Base-by-base conservation (phyloP, 306 rosid genomes). In the Casuarina equisetifolia region DNA sequence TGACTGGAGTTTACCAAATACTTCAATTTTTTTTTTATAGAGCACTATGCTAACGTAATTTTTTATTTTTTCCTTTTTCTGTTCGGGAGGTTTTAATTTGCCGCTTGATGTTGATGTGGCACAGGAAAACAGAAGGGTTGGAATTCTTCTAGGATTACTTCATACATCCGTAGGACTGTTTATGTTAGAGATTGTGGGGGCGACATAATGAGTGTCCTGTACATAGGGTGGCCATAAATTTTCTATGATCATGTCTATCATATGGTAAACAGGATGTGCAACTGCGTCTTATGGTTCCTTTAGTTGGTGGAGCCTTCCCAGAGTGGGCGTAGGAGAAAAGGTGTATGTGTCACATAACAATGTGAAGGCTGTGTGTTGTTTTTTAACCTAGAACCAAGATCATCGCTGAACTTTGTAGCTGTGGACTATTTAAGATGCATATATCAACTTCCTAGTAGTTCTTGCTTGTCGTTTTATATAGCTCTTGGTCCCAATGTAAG, bases 401-500 rank as follows among this genome's bases (percentile, higher is more conserved):
- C 50, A 25, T 20, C 49, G 42, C 49, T 25, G 42, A 32, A 53
- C 13, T 46, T 70, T 70, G 54, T 39, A 70, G 13, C 38, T 49
- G 13, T 17, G 71, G 43, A 49, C 44, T 9, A 70, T 50, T 70
- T 4, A n/a, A 68, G 36, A 40, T 52, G 72, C 72, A 43, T 44
- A 19, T 44, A 44, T 62, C 45, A 38, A 64, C 40, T 64, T 64
- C 1, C 25, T n/a, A 43, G 51, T 13, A 19, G 25, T 19, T 68
- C 39, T 68, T 44, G 12, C 13, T 36, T 36, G 40, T 19, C 5
- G 16, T 16, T 4, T 82, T 73, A 20, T 42, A 9, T n/a, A n/a
- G 16, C 48, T 72, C 57, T 15, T 66, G 35, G 57, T 3, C 15
- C 36, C 68, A 51, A 66, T 76, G 71, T 77, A 38, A 10, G 63